phyloP scores from a whole-genome alignment of 345 rosid genomes.

The Erucastrum elatum region DNA sequence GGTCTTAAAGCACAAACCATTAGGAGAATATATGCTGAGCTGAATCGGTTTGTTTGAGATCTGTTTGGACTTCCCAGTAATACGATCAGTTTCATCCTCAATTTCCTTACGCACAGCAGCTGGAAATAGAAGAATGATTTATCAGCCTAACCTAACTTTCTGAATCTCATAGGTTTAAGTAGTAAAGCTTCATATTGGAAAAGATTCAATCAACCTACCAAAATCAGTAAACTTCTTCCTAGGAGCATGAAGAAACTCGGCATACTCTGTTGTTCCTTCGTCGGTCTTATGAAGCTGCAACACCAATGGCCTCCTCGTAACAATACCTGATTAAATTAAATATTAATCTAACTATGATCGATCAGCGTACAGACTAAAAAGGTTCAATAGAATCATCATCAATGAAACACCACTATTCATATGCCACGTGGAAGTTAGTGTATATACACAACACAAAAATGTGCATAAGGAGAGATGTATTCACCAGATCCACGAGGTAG shows the following conservation, averaged over 20 bases:
- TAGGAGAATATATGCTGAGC: slow-evolving; percentile 71
- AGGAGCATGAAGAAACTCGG: slow-evolving; percentile 98
- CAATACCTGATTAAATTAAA: slow-evolving; percentile 61
- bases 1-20: slow-evolving; percentile 54
- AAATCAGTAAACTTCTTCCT: slow-evolving; percentile 77
- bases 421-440: not conserved
- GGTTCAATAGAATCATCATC: not conserved
- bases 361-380: no score
- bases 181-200: not conserved
- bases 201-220: slow-evolving; percentile 49
- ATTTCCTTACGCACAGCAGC: slow-evolving; percentile 70
- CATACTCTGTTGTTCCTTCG: slow-evolving; percentile 70
- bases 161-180: not conserved
- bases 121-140: slow-evolving; percentile 33
- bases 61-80: slow-evolving; percentile 64
- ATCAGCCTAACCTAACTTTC: slow-evolving; percentile 8
- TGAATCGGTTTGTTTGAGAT: slow-evolving; percentile 68
- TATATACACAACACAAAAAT: not conserved
- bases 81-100: slow-evolving; percentile 67
- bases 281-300: slow-evolving; percentile 94
- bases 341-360: no score
- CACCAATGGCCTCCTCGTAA: slow-evolving; percentile 95
- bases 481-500: slow-evolving; percentile 99
- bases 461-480: slow-evolving; percentile 12
- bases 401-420: slow-evolving; percentile 8